Percentiles rank a stretch among this genome's conserved stretches.
phyloP scores from a whole-genome alignment of 192 early-diverging fungal genomes.

The Coemansia sp. region DNA sequence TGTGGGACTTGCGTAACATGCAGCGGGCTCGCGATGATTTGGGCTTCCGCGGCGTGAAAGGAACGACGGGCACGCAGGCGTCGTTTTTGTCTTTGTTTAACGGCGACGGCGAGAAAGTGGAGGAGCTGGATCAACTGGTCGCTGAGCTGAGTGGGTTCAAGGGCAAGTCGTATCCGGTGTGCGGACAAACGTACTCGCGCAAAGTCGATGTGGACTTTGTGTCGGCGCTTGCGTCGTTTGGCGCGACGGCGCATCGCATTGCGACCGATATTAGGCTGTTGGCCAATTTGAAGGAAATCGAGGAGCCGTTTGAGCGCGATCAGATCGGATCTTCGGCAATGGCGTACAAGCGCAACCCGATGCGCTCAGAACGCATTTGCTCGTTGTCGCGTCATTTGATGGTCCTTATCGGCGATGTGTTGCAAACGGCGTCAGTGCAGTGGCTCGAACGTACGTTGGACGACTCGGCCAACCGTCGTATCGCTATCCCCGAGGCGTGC shows the following conservation, averaged over 20 bases:
- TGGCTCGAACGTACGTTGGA: slow-evolving; percentile 98
- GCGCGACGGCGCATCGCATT: slow-evolving; percentile 94
- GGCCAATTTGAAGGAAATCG: slow-evolving; percentile 95
- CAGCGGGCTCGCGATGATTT: slow-evolving; percentile 83
- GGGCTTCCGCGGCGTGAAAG: slow-evolving; percentile 94
- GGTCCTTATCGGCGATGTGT: slow-evolving; percentile 81
- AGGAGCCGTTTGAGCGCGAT: slow-evolving; percentile 99
- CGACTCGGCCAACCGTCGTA: slow-evolving; percentile 94
- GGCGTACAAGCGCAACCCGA: slow-evolving; percentile 99
- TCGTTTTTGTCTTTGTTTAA: slow-evolving; percentile 95
- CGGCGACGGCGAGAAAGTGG: slow-evolving; percentile 91
- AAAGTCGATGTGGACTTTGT: slow-evolving; percentile 96
- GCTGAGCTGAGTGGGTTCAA: slow-evolving; percentile 85
- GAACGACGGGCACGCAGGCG: slow-evolving; percentile 98
- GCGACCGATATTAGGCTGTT: slow-evolving; percentile 94
- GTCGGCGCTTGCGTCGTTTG: slow-evolving; percentile 82
- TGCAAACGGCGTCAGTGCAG: slow-evolving; percentile 88
- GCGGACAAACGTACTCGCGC: slow-evolving; percentile 97
- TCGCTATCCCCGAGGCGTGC: slow-evolving; percentile 95
- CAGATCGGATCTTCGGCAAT: slow-evolving; percentile 98
- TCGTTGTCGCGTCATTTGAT: slow-evolving; percentile 93
- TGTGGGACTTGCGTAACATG: slow-evolving; percentile 96
- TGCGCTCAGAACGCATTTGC: slow-evolving; percentile 97
- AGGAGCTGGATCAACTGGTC: slow-evolving; percentile 86
- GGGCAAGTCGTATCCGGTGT: slow-evolving; percentile 78